Base-by-base conservation (phyloP, 2,329 filamentous ascomycete species). In the Monosporascus cannonballus region DNA sequence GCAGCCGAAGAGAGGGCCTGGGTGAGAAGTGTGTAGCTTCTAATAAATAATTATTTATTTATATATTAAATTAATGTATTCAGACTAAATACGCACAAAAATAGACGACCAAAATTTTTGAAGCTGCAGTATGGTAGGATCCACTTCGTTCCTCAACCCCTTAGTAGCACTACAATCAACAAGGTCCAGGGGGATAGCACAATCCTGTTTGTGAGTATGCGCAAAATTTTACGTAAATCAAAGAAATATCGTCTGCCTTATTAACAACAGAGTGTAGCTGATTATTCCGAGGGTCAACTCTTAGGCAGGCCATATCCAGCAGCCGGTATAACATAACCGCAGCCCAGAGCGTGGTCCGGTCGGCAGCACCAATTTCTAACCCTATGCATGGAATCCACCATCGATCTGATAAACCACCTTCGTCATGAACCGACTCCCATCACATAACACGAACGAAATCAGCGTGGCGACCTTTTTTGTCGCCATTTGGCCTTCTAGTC, bases 371-470 rank as follows among this genome's bases (percentile, higher is more conserved):
- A 9, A 30, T 11, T 11, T 11, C 18, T 42, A 42, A 20, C 14
- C 24, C 42, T 30, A 30, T 20, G n/a, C 27, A 18, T 7, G 38
- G n/a, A 54, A 68, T 0, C 67, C 63, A 11, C 67, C 65, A 25
- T 70, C 65, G 0, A 69, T 61, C 3, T 59, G 62, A 39, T 58
- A 56, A 15, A 48, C 22, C 8, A 57, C 47, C 11, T 54, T 51
- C 6, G 61, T 64, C 11, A 69, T 59, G 27, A 67, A 69, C 42
- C 57, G 66, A 51, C 61, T 66, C 55, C 70, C 67, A 18, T 68
- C 63, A 2, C 65, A 58, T 1, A 69, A 54, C 0, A 70, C 55
- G 22, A 67, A 69, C 0, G 60, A 62, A n/a, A 70, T 63, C 0
- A 62, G 55, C 0, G 61, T 61, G 0, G 67, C 62, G 25, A 70